These are phyloP conservation scores for Pythium aphanidermatum DNA, from an alignment of 352 stramenopile species.

Conservation along the genomic window DNA sequence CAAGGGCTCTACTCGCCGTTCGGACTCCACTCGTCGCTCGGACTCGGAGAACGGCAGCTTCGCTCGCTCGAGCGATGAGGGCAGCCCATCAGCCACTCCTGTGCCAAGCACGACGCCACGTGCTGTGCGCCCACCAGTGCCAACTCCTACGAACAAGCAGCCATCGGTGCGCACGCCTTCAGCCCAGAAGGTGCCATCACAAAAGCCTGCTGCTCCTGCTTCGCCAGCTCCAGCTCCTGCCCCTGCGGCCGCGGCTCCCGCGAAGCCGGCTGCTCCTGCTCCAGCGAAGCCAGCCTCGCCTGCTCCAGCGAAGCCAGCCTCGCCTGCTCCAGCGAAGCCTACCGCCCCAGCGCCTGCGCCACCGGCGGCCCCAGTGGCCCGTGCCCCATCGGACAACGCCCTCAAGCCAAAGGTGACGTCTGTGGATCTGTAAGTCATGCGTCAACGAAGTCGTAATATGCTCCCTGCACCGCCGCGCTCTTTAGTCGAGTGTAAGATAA, in stretches of 20 bases:
- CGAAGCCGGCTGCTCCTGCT: conserved; percentile 3
- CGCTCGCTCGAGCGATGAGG: conserved; percentile 15
- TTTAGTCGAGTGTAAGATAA: no score
- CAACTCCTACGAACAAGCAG: conserved; percentile 14
- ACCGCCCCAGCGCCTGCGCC: background rate
- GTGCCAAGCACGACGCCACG: conserved; percentile 15
- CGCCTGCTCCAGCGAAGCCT: no score
- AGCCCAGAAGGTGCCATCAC: conserved; percentile 1
- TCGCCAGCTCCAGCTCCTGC: background rate
- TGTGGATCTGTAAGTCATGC: conserved; percentile 20
- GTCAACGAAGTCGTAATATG: no score
- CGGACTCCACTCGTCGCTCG: no score
- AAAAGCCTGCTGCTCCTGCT: background rate
- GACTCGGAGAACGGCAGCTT: conserved; percentile 56
- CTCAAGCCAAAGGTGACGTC: conserved; percentile 17
- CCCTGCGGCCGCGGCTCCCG: background rate
- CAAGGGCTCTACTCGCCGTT: conserved; percentile 46
- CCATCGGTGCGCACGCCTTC: conserved; percentile 7
- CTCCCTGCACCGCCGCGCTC: no score
- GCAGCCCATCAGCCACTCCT: conserved; percentile 2
- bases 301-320: background rate
- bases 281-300: conserved; percentile 1
- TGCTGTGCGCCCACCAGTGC: conserved; percentile 9
- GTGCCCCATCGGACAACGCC: conserved; percentile 17
- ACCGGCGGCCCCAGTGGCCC: conserved; percentile 3